Evolutionary conservation across 2,329 filamentous ascomycete genomes (phyloP).

Genomic region (Claviceps sp.): DNA sequence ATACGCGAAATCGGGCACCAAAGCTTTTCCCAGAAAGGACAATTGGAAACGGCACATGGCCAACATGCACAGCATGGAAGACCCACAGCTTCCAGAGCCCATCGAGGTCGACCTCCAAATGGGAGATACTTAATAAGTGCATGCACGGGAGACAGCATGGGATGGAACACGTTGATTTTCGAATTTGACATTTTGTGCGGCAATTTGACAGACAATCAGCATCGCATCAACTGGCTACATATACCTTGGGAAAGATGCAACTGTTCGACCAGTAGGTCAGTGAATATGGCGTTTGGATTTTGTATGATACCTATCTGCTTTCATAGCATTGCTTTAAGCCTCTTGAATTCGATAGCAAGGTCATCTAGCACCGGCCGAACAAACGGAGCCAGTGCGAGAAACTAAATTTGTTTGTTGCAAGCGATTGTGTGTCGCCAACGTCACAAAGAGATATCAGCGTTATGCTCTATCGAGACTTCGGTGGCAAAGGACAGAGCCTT

Average conservation of each 20-base stretch:
- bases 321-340: too few species aligned
- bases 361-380: not conserved
- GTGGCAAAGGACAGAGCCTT: conserved; percentile 10
- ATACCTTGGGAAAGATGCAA: not conserved
- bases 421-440: too few species aligned
- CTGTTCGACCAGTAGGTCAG: not conserved
- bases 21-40: conserved; percentile 47
- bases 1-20: conserved; percentile 42
- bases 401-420: not conserved
- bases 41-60: conserved; percentile 51
- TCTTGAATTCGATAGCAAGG: not conserved
- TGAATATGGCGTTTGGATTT: not conserved
- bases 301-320: not conserved
- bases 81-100: conserved; percentile 25
- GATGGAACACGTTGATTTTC: conserved; percentile 17
- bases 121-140: conserved; percentile 8
- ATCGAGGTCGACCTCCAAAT: conserved; percentile 27
- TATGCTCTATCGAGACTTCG: too few species aligned
- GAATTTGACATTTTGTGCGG: not conserved
- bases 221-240: not conserved
- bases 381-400: not conserved
- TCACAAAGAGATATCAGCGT: too few species aligned
- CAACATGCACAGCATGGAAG: conserved; percentile 40
- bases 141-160: too few species aligned
- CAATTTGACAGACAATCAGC: not conserved